Base-by-base conservation (phyloP, 768 basidiomycete genomes). In the Phaeotremella skinneri region DNA sequence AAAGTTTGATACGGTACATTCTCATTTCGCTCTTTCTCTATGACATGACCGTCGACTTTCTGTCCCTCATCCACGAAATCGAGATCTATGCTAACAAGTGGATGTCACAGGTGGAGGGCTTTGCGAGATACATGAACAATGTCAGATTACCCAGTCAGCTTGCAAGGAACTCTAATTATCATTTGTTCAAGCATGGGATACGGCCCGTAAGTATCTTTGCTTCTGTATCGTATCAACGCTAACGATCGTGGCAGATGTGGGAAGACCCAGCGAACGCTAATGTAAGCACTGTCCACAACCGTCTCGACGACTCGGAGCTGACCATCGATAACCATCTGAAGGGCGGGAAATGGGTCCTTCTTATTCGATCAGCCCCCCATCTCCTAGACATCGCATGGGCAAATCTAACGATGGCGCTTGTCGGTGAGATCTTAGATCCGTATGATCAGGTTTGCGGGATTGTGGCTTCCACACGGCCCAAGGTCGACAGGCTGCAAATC, bases 271-370 rank as follows among this genome's bases (percentile, higher is more conserved):
- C 90, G 54, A 96, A 96, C 70, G 88, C 89, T 25, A 83, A 87
- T 53, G 73, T 76, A 37, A 56, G 73, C 30, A 49, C 25, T 26
- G 2, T 23, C 23, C 37, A 6, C 34, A 30, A 4, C 32, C 3
- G 26, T 45, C 11, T 41, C 26, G 2, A 7, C 21, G 17, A 27
- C 30, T 37, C 9, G 4, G 25, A 25, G 31, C 26, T 14, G 31
- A 3, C 2, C 21, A 41, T 52, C n/a, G 49, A 27, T 29, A 4
- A 49, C 45, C 6, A 4, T 32, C 53, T 23, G 6, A 7, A 73
- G 66, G 92, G 92, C 20, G 92, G 92, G 32, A 93, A 92, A 79
- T 96, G 92, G 92, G 90, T 92, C 20, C 77, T 97, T 57, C 90
- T 90, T 69, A 90, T 94, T 87, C 87, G 88, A 80, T 86, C 87